phyloP scores from a whole-genome alignment of 2,329 filamentous ascomycete genomes.

The Blastomyces gilchristii region DNA sequence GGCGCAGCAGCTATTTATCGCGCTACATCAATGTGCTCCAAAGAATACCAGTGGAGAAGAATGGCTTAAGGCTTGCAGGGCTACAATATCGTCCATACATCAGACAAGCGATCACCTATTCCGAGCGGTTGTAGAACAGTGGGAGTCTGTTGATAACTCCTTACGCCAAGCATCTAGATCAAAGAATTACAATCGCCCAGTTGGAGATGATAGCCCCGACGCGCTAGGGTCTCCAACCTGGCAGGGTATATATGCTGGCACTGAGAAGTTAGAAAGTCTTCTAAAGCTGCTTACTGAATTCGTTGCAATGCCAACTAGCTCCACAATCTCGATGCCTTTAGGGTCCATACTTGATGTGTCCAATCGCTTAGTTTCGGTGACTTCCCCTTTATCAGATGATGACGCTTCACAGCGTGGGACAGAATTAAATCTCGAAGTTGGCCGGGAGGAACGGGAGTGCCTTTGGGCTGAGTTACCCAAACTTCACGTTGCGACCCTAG shows the following conservation, averaged over 20 bases:
- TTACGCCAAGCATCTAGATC: constrained; percentile 26
- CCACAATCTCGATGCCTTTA: constrained; percentile 56
- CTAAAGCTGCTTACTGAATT: constrained; percentile 55
- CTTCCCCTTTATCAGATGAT: constrained; percentile 40
- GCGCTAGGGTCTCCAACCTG: constrained; percentile 52
- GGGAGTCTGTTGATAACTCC: constrained; percentile 55
- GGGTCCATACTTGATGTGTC: constrained; percentile 58
- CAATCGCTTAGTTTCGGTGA: constrained; percentile 58
- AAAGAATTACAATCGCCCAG: constrained; percentile 27
- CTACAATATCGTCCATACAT: constrained; percentile 56
- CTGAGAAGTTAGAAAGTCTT: constrained; percentile 57
- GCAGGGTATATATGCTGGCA: constrained; percentile 64
- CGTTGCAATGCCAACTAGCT: constrained; percentile 54
- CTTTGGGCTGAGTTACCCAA: constrained; percentile 63
- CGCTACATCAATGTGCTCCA: constrained; percentile 68
- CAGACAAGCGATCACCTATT: constrained; percentile 65
- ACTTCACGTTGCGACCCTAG: constrained; percentile 62
- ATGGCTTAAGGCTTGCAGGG: constrained; percentile 59
- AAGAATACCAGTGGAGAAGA: constrained; percentile 69
- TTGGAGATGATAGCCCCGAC: constrained; percentile 32
- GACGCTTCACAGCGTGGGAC: constrained; percentile 35
- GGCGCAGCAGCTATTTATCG: constrained; percentile 55
- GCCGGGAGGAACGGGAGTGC: constrained; percentile 69
- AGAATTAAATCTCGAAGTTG: constrained; percentile 62
- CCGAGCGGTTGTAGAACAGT: constrained; percentile 68